Evolutionary conservation across 768 basidiomycete species (phyloP), one percentile per base, ranked within the genome.

Genomic region (Melanogaster broomeanus): DNA sequence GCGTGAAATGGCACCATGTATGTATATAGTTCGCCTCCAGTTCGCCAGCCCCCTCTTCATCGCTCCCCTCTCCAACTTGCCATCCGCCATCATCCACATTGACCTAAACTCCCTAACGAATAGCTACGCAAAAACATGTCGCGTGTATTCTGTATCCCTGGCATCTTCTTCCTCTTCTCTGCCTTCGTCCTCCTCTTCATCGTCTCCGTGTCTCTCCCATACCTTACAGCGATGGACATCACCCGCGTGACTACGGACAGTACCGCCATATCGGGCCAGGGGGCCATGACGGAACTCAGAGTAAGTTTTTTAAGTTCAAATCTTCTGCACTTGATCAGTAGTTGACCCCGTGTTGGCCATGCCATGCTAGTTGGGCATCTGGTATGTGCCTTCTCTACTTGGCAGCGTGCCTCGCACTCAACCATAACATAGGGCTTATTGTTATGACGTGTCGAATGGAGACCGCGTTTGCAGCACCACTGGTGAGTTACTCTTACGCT

Each of bases 161-260:
- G 82, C 28, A 59, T 80, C 33, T 66, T 82, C 57, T 75, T 82
- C 58, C 70, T 89, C 47, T 72, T 81, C 60, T 70, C 66, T 39
- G 88, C 89, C 24, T 78, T 89, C 51, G 76, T 85, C 2, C 78
- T 90, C 55, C 79, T 78, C 58, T 73, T 90, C 63, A 70, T 90
- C 55, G 79, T 83, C 28, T 83, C 88, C 12, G 75, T 91, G 43
- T 90, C 88, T 15, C 72, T 90, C 3, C 89, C 90, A 1, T 83
- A 72, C 69, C 74, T 91, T 19, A 74, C 83, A 18, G 80, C 77
- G 0, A 72, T 90, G 58, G 88, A 90, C 67, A 74, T 91, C 61
- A 75, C 78, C 13, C 83, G 87, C 25, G 74, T 79, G 11, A 76
- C 80, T 47, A 81, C 84, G 48, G 70, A 61, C 21, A 38, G 71